Conservation (phyloP, 1,139 yeast genomes). For the Yamadazyma diddensiae region DNA sequence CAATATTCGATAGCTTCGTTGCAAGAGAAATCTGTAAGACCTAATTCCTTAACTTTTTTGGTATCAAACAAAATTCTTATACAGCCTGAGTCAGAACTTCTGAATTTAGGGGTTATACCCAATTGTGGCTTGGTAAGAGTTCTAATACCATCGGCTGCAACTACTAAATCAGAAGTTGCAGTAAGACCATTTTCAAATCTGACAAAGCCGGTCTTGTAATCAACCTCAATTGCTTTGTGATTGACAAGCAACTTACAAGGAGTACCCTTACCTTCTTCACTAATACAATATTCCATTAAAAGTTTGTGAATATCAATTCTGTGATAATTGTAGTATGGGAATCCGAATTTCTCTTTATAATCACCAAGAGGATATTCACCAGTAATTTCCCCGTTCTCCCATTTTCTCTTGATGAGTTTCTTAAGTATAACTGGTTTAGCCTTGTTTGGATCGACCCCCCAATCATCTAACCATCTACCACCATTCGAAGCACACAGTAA, state of each 20-base stretch:
- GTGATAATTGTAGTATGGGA: slow-evolving; percentile 20
- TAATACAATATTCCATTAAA: slow-evolving; percentile 16
- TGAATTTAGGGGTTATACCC: slow-evolving; percentile 19
- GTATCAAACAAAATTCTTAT: slow-evolving; percentile 22
- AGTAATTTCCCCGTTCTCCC: slow-evolving; percentile 19
- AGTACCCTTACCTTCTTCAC: slow-evolving; percentile 16
- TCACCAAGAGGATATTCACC: slow-evolving; percentile 20
- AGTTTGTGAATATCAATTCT: slow-evolving; percentile 21
- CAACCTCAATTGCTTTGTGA: slow-evolving; percentile 21
- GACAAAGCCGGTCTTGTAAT: slow-evolving; percentile 21
- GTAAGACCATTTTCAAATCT: slow-evolving; percentile 19
- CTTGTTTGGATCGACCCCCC: slow-evolving; percentile 18
- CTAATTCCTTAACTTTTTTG: slow-evolving; percentile 15
- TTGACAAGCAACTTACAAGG: slow-evolving; percentile 20
- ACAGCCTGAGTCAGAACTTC: slow-evolving; percentile 17
- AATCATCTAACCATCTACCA: slow-evolving; percentile 13
- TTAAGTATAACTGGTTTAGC: slow-evolving; percentile 22
- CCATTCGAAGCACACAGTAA: slow-evolving; percentile 18
- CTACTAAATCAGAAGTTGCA: slow-evolving; percentile 27
- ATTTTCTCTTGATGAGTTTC: slow-evolving; percentile 20
- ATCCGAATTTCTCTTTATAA: slow-evolving; percentile 21
- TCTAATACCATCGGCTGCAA: slow-evolving; percentile 39
- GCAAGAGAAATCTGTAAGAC: slow-evolving; percentile 13
- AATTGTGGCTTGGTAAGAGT: slow-evolving; percentile 21
- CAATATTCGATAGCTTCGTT: slow-evolving; percentile 29